Evolutionary conservation across 306 rosid species (phyloP).

Genomic region (Aeschynomene evenia): DNA sequence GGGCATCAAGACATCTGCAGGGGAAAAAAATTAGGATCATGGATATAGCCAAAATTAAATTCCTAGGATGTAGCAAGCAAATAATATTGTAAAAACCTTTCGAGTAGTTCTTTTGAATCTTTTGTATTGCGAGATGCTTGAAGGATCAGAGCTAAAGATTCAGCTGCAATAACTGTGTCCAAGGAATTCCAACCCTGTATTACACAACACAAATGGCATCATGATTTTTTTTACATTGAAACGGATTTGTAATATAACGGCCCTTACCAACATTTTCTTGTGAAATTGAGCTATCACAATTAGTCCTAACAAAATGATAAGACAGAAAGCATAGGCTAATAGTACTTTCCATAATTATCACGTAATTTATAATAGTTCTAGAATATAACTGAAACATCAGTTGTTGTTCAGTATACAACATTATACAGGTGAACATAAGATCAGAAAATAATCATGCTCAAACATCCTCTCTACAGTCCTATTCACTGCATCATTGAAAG

Average conservation of each 20-base stretch:
- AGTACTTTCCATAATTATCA: not conserved
- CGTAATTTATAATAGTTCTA: not conserved
- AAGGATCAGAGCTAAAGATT: slow-evolving; percentile 69
- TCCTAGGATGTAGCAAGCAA: not conserved
- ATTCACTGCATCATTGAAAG: not conserved
- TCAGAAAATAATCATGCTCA: not conserved
- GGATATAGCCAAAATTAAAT: slow-evolving; percentile 12
- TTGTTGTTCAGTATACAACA: not conserved
- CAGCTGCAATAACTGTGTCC: slow-evolving; percentile 75
- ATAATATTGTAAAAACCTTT: slow-evolving; percentile 51
- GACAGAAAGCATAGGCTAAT: slow-evolving; percentile 5
- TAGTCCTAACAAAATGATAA: slow-evolving; percentile 25
- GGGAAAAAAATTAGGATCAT: slow-evolving; percentile 1
- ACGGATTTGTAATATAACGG: slow-evolving; percentile 1
- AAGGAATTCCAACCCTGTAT: slow-evolving; percentile 78
- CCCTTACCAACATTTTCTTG: slow-evolving; percentile 23
- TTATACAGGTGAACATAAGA: not conserved
- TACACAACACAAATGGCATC: slow-evolving; percentile 27
- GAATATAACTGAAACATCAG: not conserved
- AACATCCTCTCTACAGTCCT: not conserved
- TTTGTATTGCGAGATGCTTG: slow-evolving; percentile 53
- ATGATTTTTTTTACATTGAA: slow-evolving; percentile 2
- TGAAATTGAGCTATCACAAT: slow-evolving; percentile 11
- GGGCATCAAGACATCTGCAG: slow-evolving; percentile 68
- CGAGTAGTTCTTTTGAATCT: slow-evolving; percentile 81